Evolutionary conservation across 2,329 filamentous ascomycete genomes (phyloP), one percentile per base, ranked within the genome.

Genomic region (Fusarium buharicum): DNA sequence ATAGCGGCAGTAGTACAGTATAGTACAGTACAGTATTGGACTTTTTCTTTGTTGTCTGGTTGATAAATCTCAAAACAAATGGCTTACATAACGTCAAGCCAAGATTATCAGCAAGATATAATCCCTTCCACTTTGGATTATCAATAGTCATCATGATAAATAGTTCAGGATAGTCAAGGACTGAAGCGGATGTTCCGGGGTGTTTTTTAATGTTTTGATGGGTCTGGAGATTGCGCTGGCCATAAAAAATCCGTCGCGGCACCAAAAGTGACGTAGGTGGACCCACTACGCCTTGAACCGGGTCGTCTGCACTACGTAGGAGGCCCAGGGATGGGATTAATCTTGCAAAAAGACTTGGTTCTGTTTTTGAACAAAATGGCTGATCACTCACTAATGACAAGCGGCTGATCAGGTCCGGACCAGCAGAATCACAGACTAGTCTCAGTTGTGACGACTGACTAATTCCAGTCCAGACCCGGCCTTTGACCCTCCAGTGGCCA

Each of bases 401-500:
- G 54, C 51, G 54, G 51, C 28, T 57, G 36, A 59, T 59, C 54
- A 17, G 46, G 20, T 34, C 46, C 36, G 34, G 30, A 20, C 22
- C 22, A 6, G 20, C 20, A 22, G 20, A 22, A 6, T n/a, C n/a
- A 22, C 38, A 12, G n/a, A 27, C 27, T 8, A 10, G 27, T 28
- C 27, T 50, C 27, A 20, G n/a, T 14, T 43, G 48, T 59, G 55
- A 59, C 36, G 18, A 57, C 54, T 57, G 59, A 64, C 59, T 64
- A 64, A 64, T 64, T 60, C 54, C 54, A 47, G 28, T 9, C 34
- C 34, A 12, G 34, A 16, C 11, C 34, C 10, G 17, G 17, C 11
- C 9, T 36, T 36, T 18, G n/a, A n/a, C n/a, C n/a, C n/a, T n/a
- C n/a, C n/a, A n/a, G n/a, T n/a, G n/a, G n/a, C n/a, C n/a, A n/a